Evolutionary conservation across 1,284 basidiomycete genomes (phyloP).

Genomic region (Hypsizygus ulmarius): DNA sequence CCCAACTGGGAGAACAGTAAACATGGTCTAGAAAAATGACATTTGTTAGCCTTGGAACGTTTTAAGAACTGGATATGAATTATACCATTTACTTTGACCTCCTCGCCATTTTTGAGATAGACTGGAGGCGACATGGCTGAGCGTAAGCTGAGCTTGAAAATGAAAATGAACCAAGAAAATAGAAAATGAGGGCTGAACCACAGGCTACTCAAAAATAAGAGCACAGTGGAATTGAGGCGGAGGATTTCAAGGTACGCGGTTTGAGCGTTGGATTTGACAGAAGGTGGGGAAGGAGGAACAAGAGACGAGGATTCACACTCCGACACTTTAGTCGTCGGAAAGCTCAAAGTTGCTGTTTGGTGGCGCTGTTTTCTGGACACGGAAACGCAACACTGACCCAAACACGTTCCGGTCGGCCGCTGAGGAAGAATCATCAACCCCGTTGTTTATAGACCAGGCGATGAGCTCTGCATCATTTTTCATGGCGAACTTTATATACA

Average conservation of each 20-base stretch:
- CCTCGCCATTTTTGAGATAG: conserved; percentile 73
- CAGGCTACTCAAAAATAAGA: conserved; percentile 7
- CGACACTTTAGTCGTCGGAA: conserved; percentile 25
- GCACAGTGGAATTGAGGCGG: conserved; percentile 21
- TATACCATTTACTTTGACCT: conserved; percentile 80
- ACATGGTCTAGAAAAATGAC: conserved; percentile 78
- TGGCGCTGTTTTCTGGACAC: conserved; percentile 13
- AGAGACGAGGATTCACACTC: conserved; percentile 40
- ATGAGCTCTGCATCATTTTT: too few species aligned
- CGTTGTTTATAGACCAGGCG: too few species aligned
- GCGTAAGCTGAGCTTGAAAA: conserved; percentile 30
- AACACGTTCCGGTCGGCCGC: too few species aligned
- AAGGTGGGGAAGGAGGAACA: conserved; percentile 38
- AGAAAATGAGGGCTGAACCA: conserved; percentile 20
- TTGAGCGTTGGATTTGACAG: conserved; percentile 22
- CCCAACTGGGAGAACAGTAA: conserved; percentile 91
- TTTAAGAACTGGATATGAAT: conserved; percentile 25
- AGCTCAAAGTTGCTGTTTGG: conserved; percentile 10
- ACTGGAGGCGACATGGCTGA: conserved; percentile 42
- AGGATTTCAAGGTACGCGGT: conserved; percentile 17
- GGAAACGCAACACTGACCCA: conserved; percentile 13
- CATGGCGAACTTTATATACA: too few species aligned
- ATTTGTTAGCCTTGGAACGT: conserved; percentile 19
- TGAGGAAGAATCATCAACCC: too few species aligned
- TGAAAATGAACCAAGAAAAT: conserved; percentile 27